A percentile compares a stretch with the other conserved stretches of the same genome.
Evolutionary conservation across 305 asterid genomes (phyloP).

Genomic region (Fraxinus platypoda): DNA sequence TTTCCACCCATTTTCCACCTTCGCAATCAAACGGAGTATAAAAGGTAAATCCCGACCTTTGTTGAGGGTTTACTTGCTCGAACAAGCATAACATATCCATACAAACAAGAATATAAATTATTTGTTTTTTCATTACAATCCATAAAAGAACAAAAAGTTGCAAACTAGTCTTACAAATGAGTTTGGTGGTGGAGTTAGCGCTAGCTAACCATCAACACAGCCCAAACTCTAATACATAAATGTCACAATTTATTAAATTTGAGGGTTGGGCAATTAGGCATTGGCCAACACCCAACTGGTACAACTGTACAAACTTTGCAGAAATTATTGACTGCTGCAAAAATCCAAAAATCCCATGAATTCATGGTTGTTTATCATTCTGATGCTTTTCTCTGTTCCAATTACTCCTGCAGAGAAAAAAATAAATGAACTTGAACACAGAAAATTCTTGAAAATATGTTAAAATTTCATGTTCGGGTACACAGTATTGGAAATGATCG

Average conservation of each 20-base stretch:
- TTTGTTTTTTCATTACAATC: not conserved
- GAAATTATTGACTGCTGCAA: constrained; percentile 67
- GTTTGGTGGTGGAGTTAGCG: not conserved
- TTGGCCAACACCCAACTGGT: constrained; percentile 35
- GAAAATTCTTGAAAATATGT: not conserved
- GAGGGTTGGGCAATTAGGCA: constrained; percentile 51
- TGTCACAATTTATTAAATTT: not conserved
- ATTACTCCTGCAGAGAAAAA: constrained; percentile 51
- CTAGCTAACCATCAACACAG: not conserved
- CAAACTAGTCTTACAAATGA: not conserved
- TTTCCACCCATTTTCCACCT: too few relatives aligned
- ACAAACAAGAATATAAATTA: not conserved
- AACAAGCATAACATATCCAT: not conserved
- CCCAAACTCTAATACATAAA: not conserved
- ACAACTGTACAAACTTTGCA: not conserved
- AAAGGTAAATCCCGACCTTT: not conserved
- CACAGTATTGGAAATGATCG: not conserved
- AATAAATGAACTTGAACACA: not conserved
- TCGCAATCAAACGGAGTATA: too few relatives aligned
- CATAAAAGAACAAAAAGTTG: not conserved
- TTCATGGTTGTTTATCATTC: constrained; percentile 76
- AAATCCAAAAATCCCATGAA: constrained; percentile 93
- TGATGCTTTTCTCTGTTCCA: constrained; percentile 70
- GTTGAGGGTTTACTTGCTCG: not conserved
- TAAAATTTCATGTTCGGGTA: not conserved